Evolutionary conservation across 352 stramenopile species (phyloP), one percentile per base, ranked within the genome.

Genomic region (Pythium myriotylum): DNA sequence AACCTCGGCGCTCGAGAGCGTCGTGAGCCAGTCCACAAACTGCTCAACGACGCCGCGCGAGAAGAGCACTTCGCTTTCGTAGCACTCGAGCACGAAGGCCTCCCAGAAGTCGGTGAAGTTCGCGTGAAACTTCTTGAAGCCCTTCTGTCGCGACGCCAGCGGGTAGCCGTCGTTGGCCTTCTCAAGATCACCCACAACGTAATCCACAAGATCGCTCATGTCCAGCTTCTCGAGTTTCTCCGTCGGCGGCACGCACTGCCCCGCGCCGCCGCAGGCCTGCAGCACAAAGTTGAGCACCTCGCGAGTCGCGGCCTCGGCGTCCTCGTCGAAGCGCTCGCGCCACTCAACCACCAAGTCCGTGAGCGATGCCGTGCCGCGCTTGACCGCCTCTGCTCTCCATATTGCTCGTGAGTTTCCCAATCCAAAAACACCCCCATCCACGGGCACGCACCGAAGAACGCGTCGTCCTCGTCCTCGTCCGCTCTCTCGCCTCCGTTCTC

Each of bases 251-350:
- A 92, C 70, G 33, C 70, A 90, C 62, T 76, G 67, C 16, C 63
- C 71, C 16, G 62, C 23, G 12, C 76, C 81, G 54, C 84, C 83
- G 60, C 84, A 94, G 12, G 81, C 73, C 70, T 94, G 79, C 20
- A 96, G 35, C 19, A 94, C 68, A 53, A 95, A 84, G 52, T 94
- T 89, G 13, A 96, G 67, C 46, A 96, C 60, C 57, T 94, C 85
- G 27, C 80, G 79, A 26, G 70, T 84, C 20, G 75, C 80, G 7
- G 68, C 48, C 14, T 86, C 77, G 1, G 71, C 50, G 29, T 89
- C 63, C 19, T 81, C 70, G n/a, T 92, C 78, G 55, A 86, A 94
- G 2, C 79, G 81, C 35, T 88, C 72, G 27, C 83, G 73, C 87
- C 87, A 96, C 43, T 87, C 76, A 9, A 58, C 74, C 39, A 88